Base-by-base conservation (phyloP, 768 basidiomycete genomes). In the Boletus pseudopeckii region DNA sequence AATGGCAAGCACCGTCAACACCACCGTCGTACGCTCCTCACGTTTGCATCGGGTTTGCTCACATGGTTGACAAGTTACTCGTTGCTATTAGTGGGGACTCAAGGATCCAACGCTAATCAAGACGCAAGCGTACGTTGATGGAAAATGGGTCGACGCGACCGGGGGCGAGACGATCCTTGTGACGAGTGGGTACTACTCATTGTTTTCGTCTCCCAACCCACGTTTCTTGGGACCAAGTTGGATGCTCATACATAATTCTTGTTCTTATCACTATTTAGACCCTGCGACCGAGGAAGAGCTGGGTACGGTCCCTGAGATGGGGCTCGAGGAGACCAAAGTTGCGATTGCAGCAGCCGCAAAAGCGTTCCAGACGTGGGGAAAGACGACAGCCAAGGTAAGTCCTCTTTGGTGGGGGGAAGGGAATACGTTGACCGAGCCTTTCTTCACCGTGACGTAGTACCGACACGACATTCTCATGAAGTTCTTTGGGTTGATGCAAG, bases 241-340 rank as follows among this genome's bases (percentile, higher is more conserved):
- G 3, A 28, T 48, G 0, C 44, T 59, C 55, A 55, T 45, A 9
- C 44, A 6, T 45, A 40, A 15, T 32, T 52, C n/a, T 20, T 24
- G 7, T 53, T 22, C 40, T 28, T 33, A 22, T 40, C 30, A 2
- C 11, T 40, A 13, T 53, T 14, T 14, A 96, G 95, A 98, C 75
- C 96, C 96, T 30, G 91, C 93, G 7, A 96, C 87, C 5, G 80
- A 80, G 39, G 82, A 94, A 59, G 81, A 82, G 54, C 81, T 98
- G 42, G 96, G 94, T 14, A 85, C 81, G 1, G 78, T 95, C 26
- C 91, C 94, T 4, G 96, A 98, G 66, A 90, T 97, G 87, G 89
- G 87, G 10, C 66, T 90, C 41, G 77, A 78, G 26, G 93, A 98
- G 71, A 90, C 92, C 10, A 84, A 85, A 61, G 76, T 83, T 58